Evolutionary conservation across 2,329 filamentous ascomycete species (phyloP), one percentile per base, ranked within the genome.

Genomic region (Sphaerulina populicola): DNA sequence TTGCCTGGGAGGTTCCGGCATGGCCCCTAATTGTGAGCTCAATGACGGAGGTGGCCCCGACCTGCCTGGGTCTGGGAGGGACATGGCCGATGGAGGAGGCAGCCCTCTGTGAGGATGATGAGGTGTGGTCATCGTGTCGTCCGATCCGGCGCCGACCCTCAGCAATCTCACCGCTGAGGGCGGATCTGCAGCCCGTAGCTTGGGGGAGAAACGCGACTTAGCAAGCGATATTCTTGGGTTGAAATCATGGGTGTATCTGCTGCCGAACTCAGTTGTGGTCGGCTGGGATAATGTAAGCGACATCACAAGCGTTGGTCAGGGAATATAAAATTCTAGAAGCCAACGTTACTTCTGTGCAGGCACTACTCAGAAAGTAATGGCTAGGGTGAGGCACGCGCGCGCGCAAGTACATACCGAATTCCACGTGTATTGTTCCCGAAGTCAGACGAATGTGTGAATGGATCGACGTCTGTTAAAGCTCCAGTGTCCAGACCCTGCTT

Each of bases 81-180:
- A 71, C 74, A 78, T 76, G 51, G 74, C 72, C 57, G 74, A 71
- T 29, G 74, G 75, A 56, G 74, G 75, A 65, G 75, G 75, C 41
- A 78, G 66, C 45, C 75, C 75, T 63, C 75, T 70, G 65, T 77
- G 75, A 61, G 74, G 70, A 65, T 77, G 70, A 65, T 77, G 75
- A 60, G 74, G 70, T 47, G 71, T 74, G 57, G 72, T 69, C 74
- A 77, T 77, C 46, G 60, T 70, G 61, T 42, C 64, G 58, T 54
- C 51, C 39, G 49, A 46, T 37, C 65, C 66, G 54, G 63, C 65
- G 66, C 68, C 69, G 64, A 63, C 68, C 65, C 65, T 66, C 65
- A 72, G 68, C 65, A 70, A 63, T 54, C 62, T 64, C 57, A 63
- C 64, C 54, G 66, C 54, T 45, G 58, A 54, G 43, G 52, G 64